These are phyloP conservation scores for Boletus sensibilis DNA, from an alignment of 768 basidiomycete species.

Conservation along the genomic window DNA sequence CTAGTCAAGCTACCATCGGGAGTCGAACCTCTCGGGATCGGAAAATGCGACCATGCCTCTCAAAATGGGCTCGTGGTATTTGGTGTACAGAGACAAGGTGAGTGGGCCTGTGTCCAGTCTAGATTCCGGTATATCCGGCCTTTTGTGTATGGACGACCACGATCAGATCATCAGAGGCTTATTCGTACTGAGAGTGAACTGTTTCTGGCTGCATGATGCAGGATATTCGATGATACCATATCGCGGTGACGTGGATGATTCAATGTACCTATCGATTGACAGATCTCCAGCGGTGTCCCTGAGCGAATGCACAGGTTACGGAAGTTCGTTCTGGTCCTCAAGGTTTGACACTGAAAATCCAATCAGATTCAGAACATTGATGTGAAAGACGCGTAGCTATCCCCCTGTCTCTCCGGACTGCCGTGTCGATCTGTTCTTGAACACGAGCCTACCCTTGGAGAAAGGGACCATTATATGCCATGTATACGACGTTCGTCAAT, in stretches of 20 bases:
- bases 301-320: not conserved
- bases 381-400: not conserved
- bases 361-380: not conserved
- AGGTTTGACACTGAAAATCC: not conserved
- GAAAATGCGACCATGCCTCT: not conserved
- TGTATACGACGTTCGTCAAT: not conserved
- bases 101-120: not conserved
- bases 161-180: not conserved
- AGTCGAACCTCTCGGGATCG: not conserved
- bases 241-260: not conserved
- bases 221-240: not conserved
- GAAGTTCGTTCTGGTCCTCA: not conserved
- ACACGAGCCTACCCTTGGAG: not conserved
- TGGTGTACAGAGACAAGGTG: not conserved
- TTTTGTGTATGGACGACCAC: not conserved
- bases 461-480: not conserved
- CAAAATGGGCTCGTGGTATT: not conserved
- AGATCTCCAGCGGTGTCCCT: not conserved
- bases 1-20: not conserved
- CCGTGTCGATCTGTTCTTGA: not conserved
- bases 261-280: not conserved
- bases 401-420: not conserved
- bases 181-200: not conserved
- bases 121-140: too few relatives aligned
- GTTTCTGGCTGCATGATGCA: not conserved